These are phyloP conservation scores for Phytophthora fragariaefolia DNA, from an alignment of 352 stramenopile genomes.

Conservation along the genomic window DNA sequence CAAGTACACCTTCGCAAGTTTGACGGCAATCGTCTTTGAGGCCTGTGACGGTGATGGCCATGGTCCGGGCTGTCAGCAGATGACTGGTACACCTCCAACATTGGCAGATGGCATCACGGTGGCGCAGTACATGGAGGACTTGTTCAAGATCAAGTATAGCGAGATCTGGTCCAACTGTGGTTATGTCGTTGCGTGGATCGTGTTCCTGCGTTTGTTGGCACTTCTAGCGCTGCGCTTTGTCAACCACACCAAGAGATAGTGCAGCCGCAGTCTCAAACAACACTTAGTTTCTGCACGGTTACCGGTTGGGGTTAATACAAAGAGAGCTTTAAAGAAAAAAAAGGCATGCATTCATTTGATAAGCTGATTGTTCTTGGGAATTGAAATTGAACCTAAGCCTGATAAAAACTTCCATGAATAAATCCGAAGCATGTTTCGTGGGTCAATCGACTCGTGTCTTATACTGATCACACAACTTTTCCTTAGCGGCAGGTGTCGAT, in stretches of 20 bases:
- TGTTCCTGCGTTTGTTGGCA: constrained; percentile 37
- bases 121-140: constrained; percentile 38
- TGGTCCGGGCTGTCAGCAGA: constrained; percentile 29
- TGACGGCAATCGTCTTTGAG: constrained; percentile 40
- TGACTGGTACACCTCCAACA: constrained; percentile 30
- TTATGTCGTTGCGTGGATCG: constrained; percentile 30
- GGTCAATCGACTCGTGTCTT: no score
- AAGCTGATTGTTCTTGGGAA: no score
- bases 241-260: constrained; percentile 42
- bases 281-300: no score
- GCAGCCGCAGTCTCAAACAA: neutral
- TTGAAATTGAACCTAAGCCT: no score
- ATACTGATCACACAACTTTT: no score
- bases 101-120: constrained; percentile 31
- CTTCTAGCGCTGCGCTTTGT: constrained; percentile 51
- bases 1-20: constrained; percentile 38
- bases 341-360: no score
- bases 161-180: constrained; percentile 32
- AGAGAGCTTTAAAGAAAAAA: no score
- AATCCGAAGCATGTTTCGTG: no score
- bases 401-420: no score
- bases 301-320: no score
- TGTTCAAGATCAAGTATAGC: constrained; percentile 38
- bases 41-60: constrained; percentile 12
- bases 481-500: no score